Conservation (phyloP, 768 basidiomycete genomes). For the Lenzites betulinus region DNA sequence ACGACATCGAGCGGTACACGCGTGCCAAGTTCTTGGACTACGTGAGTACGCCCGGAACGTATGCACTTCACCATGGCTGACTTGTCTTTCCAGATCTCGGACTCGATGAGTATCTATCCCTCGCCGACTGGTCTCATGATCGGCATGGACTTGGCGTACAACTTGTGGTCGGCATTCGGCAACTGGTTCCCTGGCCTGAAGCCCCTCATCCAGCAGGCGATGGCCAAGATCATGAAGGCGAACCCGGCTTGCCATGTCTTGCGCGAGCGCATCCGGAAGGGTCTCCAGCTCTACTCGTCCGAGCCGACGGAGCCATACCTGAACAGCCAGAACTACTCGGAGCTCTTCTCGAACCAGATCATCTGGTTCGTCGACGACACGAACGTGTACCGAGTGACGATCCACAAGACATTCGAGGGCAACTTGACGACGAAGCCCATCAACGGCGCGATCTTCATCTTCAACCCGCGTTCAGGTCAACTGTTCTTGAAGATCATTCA, state of each 20-base stretch:
- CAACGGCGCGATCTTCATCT: slow-evolving; percentile 98
- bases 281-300: slow-evolving; percentile 96
- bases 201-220: slow-evolving; percentile 95
- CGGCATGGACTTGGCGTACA: slow-evolving; percentile 98
- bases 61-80: background rate
- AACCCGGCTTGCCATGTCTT: slow-evolving; percentile 97
- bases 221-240: slow-evolving; percentile 99
- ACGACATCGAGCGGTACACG: slow-evolving; percentile 98
- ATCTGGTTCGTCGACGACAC: slow-evolving; percentile 99
- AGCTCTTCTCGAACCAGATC: slow-evolving; percentile 97
- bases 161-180: slow-evolving; percentile 97
- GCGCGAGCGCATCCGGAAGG: slow-evolving; percentile 98
- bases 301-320: slow-evolving; percentile 99
- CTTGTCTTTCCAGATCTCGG: slow-evolving; percentile 62
- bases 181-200: slow-evolving; percentile 99
- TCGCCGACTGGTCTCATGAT: slow-evolving; percentile 99
- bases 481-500: slow-evolving; percentile 99
- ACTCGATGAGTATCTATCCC: slow-evolving; percentile 99
- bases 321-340: slow-evolving; percentile 97
- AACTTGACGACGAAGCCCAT: slow-evolving; percentile 99
- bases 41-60: slow-evolving; percentile 43
- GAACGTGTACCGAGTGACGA: slow-evolving; percentile 99
- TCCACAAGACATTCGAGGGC: slow-evolving; percentile 99
- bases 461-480: slow-evolving; percentile 98
- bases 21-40: slow-evolving; percentile 99